Base-by-base conservation (phyloP, 345 rosid species). In the Capsella bursapastoris region DNA sequence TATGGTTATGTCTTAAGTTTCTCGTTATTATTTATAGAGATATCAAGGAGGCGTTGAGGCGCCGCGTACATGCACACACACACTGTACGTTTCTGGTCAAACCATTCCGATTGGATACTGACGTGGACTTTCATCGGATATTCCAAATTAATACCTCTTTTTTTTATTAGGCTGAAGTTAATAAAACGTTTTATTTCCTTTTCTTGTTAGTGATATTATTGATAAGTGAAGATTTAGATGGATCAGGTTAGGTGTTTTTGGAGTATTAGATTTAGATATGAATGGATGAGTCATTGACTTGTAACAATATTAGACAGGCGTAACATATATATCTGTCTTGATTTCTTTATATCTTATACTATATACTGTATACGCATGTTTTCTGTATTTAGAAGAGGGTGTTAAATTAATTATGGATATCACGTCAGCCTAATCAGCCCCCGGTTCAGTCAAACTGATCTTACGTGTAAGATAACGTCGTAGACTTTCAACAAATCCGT, bases 381-480 rank as follows among this genome's bases (percentile, higher is more conserved):
- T 51, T 50, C 6, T 44, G 66, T 51, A 68, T 40, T 5, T 59
- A 1, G 25, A 22, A 62, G 73, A 59, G 13, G 31, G 43, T 22
- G 41, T 32, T 22, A 16, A 59, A 50, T 59, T 74, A 67, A 29
- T 51, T 76, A 61, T 63, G 66, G 75, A 70, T 13, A 68, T 18
- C 59, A 47, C 55, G 65, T 45, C 43, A 56, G 44, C 25, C 44
- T 57, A 32, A 68, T 52, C 63, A 53, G 45, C 43, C 45, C 0
- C 57, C 35, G 57, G 52, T 47, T 57, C 34, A 16, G 73, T 49
- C 73, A 75, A 34, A 22, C 25, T 22, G 25, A 22, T 25, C 65
- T 45, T 63, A 70, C 80, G 80, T 76, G 79, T 76, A 62, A 75
- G 74, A 71, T 75, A 67, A 74, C 62, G 62, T 59, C 29, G 62